A percentile compares a stretch with the other conserved stretches of the same genome.
Evolutionary conservation across 352 stramenopile species (phyloP).

Genomic region (Globisporangium lucens): DNA sequence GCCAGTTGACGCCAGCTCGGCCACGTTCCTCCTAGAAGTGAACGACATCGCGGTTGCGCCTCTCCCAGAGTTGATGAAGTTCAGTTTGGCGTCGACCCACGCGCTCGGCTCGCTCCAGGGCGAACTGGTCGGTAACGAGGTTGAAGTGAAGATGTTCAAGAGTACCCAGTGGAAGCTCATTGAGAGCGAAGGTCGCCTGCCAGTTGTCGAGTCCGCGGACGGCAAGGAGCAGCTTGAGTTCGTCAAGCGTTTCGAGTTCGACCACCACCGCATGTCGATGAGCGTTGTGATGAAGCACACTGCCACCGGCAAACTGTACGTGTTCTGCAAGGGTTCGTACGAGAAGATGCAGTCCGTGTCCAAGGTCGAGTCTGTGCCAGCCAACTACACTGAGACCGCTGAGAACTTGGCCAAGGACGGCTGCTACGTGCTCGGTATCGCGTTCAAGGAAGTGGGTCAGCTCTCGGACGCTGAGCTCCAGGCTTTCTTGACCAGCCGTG

Average conservation of each 20-base stretch:
- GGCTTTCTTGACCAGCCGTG: slow-evolving; percentile 51
- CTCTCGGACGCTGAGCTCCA: slow-evolving; percentile 32
- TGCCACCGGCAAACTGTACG: slow-evolving; percentile 46
- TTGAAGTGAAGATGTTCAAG: slow-evolving; percentile 89
- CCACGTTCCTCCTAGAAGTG: slow-evolving; percentile 45
- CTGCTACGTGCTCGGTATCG: slow-evolving; percentile 88
- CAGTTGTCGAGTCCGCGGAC: slow-evolving; percentile 42
- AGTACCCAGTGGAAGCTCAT: slow-evolving; percentile 65
- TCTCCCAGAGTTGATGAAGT: slow-evolving; percentile 47
- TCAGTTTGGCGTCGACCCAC: slow-evolving; percentile 80
- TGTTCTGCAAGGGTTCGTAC: slow-evolving; percentile 90
- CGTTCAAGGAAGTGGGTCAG: slow-evolving; percentile 50
- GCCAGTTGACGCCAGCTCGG: slow-evolving; percentile 29
- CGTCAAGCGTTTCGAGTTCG: slow-evolving; percentile 91
- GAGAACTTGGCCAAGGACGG: slow-evolving; percentile 70
- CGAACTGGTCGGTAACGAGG: slow-evolving; percentile 81
- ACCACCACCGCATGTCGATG: slow-evolving; percentile 90
- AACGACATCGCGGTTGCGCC: slow-evolving; percentile 53
- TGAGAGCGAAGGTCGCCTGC: slow-evolving; percentile 41
- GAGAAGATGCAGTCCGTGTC: slow-evolving; percentile 80
- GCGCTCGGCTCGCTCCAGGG: slow-evolving; percentile 65
- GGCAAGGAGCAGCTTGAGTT: slow-evolving; percentile 54
- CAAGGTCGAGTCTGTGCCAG: slow-evolving; percentile 45
- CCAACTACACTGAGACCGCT: slow-evolving; percentile 62
- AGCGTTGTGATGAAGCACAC: slow-evolving; percentile 81